Evolutionary conservation across 2,329 filamentous ascomycete species (phyloP).

Genomic region (Shiraia sp.): DNA sequence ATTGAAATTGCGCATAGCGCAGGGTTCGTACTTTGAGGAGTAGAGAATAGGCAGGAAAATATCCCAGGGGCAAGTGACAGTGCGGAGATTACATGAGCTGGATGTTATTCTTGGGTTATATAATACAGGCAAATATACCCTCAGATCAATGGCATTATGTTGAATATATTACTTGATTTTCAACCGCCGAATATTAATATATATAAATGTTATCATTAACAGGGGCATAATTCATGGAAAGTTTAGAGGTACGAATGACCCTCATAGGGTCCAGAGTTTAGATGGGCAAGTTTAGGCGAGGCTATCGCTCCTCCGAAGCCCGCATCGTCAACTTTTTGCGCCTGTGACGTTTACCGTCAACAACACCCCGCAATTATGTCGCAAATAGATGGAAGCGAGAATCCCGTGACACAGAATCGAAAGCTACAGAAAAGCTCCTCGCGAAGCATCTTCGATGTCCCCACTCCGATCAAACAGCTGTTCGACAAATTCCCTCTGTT

Average conservation of each 20-base stretch:
- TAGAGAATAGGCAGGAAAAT: too few species aligned
- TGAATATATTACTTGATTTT: too few species aligned
- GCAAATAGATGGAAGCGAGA: slow-evolving; percentile 12
- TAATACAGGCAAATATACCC: too few species aligned
- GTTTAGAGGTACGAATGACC: not conserved
- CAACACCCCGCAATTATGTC: slow-evolving; percentile 27
- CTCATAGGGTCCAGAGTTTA: not conserved
- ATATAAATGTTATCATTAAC: too few species aligned
- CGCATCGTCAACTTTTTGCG: slow-evolving; percentile 26
- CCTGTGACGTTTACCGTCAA: slow-evolving; percentile 7
- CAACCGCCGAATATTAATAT: too few species aligned
- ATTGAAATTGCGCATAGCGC: too few species aligned
- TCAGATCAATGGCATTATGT: too few species aligned
- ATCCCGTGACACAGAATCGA: slow-evolving; percentile 3
- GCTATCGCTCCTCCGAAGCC: slow-evolving; percentile 22
- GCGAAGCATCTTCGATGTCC: slow-evolving; percentile 57
- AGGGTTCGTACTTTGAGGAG: too few species aligned
- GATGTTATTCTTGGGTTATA: too few species aligned
- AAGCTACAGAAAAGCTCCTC: slow-evolving; percentile 10
- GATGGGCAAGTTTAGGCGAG: slow-evolving; percentile 33
- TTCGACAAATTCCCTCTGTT: slow-evolving; percentile 84
- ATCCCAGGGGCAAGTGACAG: too few species aligned
- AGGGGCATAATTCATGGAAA: slow-evolving; percentile 1
- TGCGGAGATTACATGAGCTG: too few species aligned
- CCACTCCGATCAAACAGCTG: slow-evolving; percentile 75